Conservation (phyloP, 2,329 filamentous ascomycete genomes). For the Xylariaceae sp. region DNA sequence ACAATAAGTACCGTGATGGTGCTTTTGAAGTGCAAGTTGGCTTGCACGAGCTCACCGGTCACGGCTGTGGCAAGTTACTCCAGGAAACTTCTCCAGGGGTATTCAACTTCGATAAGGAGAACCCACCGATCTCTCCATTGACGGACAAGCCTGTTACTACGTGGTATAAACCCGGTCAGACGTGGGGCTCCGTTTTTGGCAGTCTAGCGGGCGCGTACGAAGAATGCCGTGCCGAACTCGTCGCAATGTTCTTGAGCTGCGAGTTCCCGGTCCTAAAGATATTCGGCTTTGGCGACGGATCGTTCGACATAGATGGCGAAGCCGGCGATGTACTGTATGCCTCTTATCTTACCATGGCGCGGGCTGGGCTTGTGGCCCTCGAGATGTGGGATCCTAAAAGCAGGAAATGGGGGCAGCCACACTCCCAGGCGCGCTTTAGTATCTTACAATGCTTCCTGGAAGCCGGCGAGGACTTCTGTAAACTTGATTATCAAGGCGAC, state of each 20-base stretch:
- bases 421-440: conserved; percentile 89
- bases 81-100: conserved; percentile 83
- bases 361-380: conserved; percentile 84
- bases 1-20: conserved; percentile 80
- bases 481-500: conserved; percentile 73
- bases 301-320: conserved; percentile 71
- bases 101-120: conserved; percentile 86
- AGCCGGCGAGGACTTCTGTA: conserved; percentile 86
- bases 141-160: conserved; percentile 77
- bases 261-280: conserved; percentile 89
- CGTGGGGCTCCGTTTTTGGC: conserved; percentile 92
- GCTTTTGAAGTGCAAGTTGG: conserved; percentile 97
- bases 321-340: conserved; percentile 88
- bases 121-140: conserved; percentile 82
- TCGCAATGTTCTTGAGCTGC: conserved; percentile 87
- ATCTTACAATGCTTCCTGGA: conserved; percentile 84
- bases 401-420: conserved; percentile 89
- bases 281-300: conserved; percentile 87
- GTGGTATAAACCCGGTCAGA: conserved; percentile 95
- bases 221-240: conserved; percentile 92
- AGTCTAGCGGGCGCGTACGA: conserved; percentile 88
- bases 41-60: conserved; percentile 84
- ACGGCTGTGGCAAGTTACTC: conserved; percentile 91
- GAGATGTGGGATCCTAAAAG: conserved; percentile 95
- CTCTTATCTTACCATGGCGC: conserved; percentile 91